phyloP scores from a whole-genome alignment of 768 basidiomycete species.

The Tricholoma matsutake region DNA sequence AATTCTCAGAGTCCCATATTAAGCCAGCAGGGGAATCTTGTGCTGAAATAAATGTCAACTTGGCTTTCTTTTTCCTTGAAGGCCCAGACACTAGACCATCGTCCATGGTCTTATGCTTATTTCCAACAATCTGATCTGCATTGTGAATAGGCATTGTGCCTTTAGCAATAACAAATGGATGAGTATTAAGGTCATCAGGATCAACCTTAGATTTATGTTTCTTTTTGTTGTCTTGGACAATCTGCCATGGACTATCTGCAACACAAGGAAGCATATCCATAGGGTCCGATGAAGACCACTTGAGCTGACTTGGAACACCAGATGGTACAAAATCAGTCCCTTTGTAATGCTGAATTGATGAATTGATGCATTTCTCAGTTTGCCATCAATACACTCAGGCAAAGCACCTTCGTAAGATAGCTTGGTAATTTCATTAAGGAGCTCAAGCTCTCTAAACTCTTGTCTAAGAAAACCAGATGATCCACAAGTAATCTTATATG shows the following conservation, averaged over 20 bases:
- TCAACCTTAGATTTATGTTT: too few relatives aligned
- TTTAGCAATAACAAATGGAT: background rate
- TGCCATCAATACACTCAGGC: background rate
- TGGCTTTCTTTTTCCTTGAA: background rate
- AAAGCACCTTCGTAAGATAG: background rate
- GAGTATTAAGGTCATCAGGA: background rate
- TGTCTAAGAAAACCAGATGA: too few relatives aligned
- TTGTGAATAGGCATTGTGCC: background rate
- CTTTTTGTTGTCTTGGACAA: background rate
- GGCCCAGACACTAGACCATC: too few relatives aligned
- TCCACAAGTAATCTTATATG: too few relatives aligned
- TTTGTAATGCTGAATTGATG: background rate
- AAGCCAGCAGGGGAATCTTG: too few relatives aligned
- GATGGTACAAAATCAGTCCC: slow-evolving; percentile 1
- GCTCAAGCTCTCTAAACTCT: too few relatives aligned
- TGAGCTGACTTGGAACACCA: background rate
- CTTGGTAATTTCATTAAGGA: slow-evolving; percentile 20
- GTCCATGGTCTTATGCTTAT: too few relatives aligned
- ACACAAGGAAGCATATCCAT: background rate
- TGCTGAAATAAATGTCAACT: too few relatives aligned
- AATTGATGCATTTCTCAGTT: background rate
- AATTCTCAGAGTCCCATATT: too few relatives aligned
- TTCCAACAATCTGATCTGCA: too few relatives aligned
- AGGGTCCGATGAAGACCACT: slow-evolving; percentile 3
- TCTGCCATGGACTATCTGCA: background rate